Evolutionary conservation across 441 rosid species (phyloP).

Genomic region (Brassica hybrid): DNA sequence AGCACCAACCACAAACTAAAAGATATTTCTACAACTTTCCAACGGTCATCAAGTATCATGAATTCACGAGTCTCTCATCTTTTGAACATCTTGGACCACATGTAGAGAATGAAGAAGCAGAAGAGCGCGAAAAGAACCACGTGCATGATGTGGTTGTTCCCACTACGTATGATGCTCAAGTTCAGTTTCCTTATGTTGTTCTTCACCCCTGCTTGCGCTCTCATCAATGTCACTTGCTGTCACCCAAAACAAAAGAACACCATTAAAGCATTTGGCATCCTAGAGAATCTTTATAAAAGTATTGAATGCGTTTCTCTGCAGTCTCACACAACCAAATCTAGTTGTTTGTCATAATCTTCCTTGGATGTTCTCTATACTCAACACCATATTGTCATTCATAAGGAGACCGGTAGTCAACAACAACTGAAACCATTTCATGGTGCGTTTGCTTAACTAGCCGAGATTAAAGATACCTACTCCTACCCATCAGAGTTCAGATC

Average conservation of each 20-base stretch:
- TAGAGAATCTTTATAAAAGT: not conserved
- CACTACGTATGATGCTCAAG: conserved; percentile 71
- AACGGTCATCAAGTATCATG: not conserved
- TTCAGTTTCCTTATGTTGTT: conserved; percentile 89
- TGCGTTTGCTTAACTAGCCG: conserved; percentile 18
- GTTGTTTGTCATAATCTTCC: not conserved
- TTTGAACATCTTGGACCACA: conserved; percentile 80
- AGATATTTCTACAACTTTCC: conserved; percentile 32
- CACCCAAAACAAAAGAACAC: not conserved
- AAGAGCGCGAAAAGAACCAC: conserved; percentile 74
- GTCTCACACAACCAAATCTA: not conserved
- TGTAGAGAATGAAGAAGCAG: conserved; percentile 72
- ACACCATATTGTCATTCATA: not conserved
- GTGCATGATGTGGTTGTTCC: conserved; percentile 74
- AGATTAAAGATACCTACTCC: not conserved
- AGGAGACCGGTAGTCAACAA: not conserved
- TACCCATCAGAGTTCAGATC: not conserved
- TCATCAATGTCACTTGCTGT: conserved; percentile 89
- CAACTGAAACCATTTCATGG: not conserved
- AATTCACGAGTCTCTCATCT: conserved; percentile 40
- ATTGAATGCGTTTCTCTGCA: not conserved
- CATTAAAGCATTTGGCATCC: not conserved
- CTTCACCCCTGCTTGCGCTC: conserved; percentile 96
- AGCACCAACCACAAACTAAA: conserved; percentile 9
- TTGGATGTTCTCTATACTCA: not conserved